Evolutionary conservation across 2,329 filamentous ascomycete species (phyloP).

Genomic region (Aspergillus pseudotamarii): DNA sequence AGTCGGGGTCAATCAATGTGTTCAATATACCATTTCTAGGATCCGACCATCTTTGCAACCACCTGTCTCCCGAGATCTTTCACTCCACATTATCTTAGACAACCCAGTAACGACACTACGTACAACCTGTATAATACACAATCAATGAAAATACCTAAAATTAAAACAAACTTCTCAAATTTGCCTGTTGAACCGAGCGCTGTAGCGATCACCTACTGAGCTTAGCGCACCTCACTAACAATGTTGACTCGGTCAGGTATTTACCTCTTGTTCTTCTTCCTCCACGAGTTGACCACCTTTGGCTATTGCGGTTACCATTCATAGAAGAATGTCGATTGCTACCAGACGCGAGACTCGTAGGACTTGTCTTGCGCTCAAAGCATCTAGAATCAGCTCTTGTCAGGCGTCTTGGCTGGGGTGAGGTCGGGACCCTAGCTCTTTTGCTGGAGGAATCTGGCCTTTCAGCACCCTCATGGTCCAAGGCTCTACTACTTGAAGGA

Average conservation of each 20-base stretch:
- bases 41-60: slow-evolving; percentile 8
- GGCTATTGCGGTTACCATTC: slow-evolving; percentile 14
- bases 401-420: slow-evolving; percentile 15
- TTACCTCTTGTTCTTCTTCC: slow-evolving; percentile 30
- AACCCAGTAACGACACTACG: background rate
- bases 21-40: slow-evolving; percentile 17
- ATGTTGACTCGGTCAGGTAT: background rate
- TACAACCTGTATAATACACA: background rate
- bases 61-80: background rate
- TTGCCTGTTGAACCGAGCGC: slow-evolving; percentile 32
- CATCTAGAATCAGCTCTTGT: slow-evolving; percentile 23
- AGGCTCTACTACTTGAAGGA: slow-evolving; percentile 2
- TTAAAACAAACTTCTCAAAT: background rate
- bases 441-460: slow-evolving; percentile 10
- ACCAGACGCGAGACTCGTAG: slow-evolving; percentile 33
- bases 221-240: slow-evolving; percentile 14
- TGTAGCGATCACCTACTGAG: slow-evolving; percentile 33
- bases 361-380: slow-evolving; percentile 31
- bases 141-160: background rate
- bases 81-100: background rate
- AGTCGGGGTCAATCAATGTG: slow-evolving; percentile 27
- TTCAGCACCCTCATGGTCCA: background rate
- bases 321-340: slow-evolving; percentile 25
- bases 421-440: slow-evolving; percentile 14
- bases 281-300: slow-evolving; percentile 6